Evolutionary conservation across 2,329 filamentous ascomycete species (phyloP).

Genomic region (Drechslerella coelobrocha): DNA sequence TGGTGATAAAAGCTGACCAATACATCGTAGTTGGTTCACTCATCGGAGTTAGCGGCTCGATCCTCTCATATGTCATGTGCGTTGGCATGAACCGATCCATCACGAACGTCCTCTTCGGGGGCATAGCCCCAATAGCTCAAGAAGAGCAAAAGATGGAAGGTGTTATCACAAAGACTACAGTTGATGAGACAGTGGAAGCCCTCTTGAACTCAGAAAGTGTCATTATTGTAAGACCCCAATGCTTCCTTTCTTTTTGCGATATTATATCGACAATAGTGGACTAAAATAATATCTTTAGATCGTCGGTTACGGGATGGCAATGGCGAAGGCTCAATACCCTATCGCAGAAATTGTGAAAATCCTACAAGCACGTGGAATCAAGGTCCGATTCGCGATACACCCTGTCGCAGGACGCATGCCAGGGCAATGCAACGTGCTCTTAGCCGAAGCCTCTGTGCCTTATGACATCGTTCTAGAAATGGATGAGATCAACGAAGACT

Average conservation of each 20-base stretch:
- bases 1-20: background rate
- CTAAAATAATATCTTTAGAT: slow-evolving; percentile 58
- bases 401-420: slow-evolving; percentile 92
- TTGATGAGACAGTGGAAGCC: slow-evolving; percentile 80
- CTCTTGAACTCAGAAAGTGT: slow-evolving; percentile 79
- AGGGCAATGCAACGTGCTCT: slow-evolving; percentile 87
- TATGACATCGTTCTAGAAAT: slow-evolving; percentile 94
- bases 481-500: slow-evolving; percentile 96
- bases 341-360: slow-evolving; percentile 80
- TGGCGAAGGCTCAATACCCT: slow-evolving; percentile 90
- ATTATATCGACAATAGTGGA: background rate
- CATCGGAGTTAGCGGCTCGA: slow-evolving; percentile 87
- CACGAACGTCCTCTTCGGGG: slow-evolving; percentile 88
- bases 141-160: slow-evolving; percentile 79
- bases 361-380: slow-evolving; percentile 76
- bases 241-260: too few species aligned
- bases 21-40: slow-evolving; percentile 72
- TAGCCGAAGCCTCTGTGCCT: slow-evolving; percentile 85
- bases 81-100: slow-evolving; percentile 90
- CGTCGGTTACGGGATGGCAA: slow-evolving; percentile 92
- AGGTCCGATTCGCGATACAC: slow-evolving; percentile 87
- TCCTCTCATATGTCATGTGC: slow-evolving; percentile 85
- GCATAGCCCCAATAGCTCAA: slow-evolving; percentile 70
- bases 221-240: slow-evolving; percentile 68
- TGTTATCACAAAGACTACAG: slow-evolving; percentile 75